These are phyloP conservation scores for Cutaneotrichosporon cutaneum DNA, from an alignment of 1,284 basidiomycete species.

Conservation along the genomic window DNA sequence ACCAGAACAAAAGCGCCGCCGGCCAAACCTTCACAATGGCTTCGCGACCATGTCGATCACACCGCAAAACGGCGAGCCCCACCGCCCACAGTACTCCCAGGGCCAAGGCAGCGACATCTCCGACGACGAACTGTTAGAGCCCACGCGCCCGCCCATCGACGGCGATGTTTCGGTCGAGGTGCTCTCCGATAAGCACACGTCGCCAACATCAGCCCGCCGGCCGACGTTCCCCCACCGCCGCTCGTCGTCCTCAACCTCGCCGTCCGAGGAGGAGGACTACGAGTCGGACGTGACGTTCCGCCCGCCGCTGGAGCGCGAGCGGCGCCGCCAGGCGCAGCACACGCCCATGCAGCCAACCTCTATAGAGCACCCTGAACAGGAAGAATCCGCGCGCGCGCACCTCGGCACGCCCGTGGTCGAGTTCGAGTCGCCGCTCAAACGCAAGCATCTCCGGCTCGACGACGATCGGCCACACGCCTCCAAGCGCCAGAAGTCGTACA, in stretches of 20 bases:
- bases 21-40: constrained; percentile 44
- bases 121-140: constrained; percentile 16
- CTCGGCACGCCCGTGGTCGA: constrained; percentile 14
- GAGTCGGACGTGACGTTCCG: constrained; percentile 36
- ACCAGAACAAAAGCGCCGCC: constrained; percentile 31
- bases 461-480: neutral
- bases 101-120: neutral
- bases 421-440: constrained; percentile 23
- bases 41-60: constrained; percentile 41
- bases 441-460: constrained; percentile 15
- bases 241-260: constrained; percentile 28
- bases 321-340: constrained; percentile 8
- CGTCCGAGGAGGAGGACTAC: constrained; percentile 33
- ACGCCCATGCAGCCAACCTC: constrained; percentile 30
- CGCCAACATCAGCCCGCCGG: constrained; percentile 13
- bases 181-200: constrained; percentile 18
- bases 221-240: constrained; percentile 4
- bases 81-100: neutral
- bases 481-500: constrained; percentile 13
- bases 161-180: constrained; percentile 30
- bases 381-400: neutral
- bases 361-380: constrained; percentile 26
- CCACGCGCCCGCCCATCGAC: constrained; percentile 14
- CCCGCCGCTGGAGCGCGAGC: constrained; percentile 16
- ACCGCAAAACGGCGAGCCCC: constrained; percentile 1